phyloP scores from a whole-genome alignment of 2,329 filamentous ascomycete genomes.

The Remersonia thermophila region DNA sequence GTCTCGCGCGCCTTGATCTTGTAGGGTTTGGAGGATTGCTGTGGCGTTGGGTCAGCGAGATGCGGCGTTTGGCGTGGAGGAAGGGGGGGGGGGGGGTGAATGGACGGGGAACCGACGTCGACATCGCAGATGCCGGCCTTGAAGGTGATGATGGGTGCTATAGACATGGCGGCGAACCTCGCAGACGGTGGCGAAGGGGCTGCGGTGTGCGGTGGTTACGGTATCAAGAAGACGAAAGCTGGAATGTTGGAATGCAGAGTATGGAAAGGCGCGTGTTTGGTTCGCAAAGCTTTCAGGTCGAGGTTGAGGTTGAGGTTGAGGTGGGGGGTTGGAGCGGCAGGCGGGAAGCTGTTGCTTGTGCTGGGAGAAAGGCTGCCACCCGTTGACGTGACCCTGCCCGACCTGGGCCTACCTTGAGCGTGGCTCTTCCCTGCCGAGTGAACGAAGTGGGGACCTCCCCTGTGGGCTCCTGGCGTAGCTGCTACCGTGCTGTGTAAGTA shows the following conservation, averaged over 20 bases:
- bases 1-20: conserved; percentile 62
- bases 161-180: conserved; percentile 50
- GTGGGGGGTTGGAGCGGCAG: background rate
- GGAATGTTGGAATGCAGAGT: no score
- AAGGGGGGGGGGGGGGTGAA: background rate
- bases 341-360: background rate
- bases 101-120: conserved; percentile 46
- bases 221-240: no score
- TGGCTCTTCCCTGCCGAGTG: no score
- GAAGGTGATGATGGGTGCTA: conserved; percentile 81
- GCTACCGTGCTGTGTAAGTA: no score
- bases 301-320: background rate
- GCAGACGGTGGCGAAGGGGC: no score
- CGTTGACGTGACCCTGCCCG: conserved; percentile 7
- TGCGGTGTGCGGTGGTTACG: no score
- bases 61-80: background rate
- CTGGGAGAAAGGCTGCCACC: conserved; percentile 4
- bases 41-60: background rate
- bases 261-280: no score
- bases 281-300: background rate
- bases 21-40: conserved; percentile 46
- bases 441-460: no score
- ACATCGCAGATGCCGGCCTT: conserved; percentile 85
- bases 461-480: no score
- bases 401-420: no score